Evolutionary conservation across 1,284 basidiomycete genomes (phyloP).

Genomic region (Naganishia liquefaciens): DNA sequence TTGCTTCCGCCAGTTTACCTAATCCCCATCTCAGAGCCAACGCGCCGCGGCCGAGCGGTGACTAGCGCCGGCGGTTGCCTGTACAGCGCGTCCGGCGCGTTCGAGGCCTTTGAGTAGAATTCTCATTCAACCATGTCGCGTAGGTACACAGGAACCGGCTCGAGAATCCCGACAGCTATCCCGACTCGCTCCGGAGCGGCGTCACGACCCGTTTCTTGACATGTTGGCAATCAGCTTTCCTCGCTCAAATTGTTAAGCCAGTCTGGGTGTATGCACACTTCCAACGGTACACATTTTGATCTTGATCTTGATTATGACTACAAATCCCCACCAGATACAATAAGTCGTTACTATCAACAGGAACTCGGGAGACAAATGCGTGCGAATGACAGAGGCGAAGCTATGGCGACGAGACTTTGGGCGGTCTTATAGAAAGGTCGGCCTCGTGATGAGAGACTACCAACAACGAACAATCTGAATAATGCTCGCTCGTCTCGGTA

Average conservation of each 20-base stretch:
- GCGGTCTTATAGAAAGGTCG: too few species aligned
- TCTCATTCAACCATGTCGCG: conserved; percentile 18
- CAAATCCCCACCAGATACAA: conserved; percentile 5
- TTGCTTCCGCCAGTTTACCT: conserved; percentile 21
- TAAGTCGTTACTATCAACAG: not conserved
- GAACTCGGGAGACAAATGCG: not conserved
- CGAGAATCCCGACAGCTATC: too few species aligned
- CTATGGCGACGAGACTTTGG: too few species aligned
- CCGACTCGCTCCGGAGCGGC: not conserved
- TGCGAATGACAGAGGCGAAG: not conserved
- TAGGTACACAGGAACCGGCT: too few species aligned
- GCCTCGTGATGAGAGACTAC: too few species aligned
- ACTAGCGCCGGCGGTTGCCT: conserved; percentile 1
- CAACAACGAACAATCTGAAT: too few species aligned
- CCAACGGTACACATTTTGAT: too few species aligned
- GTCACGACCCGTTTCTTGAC: too few species aligned
- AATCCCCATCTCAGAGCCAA: conserved; percentile 21
- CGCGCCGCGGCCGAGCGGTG: not conserved
- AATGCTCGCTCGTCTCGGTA: too few species aligned
- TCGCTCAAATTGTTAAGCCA: too few species aligned
- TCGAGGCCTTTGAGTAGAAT: conserved; percentile 10
- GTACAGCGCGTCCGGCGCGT: not conserved
- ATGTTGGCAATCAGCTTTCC: too few species aligned
- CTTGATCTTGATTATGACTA: conserved; percentile 2
- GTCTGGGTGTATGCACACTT: too few species aligned